Evolutionary conservation across 1,139 yeast genomes (phyloP).

Genomic region (Suhomyces choctaworum): DNA sequence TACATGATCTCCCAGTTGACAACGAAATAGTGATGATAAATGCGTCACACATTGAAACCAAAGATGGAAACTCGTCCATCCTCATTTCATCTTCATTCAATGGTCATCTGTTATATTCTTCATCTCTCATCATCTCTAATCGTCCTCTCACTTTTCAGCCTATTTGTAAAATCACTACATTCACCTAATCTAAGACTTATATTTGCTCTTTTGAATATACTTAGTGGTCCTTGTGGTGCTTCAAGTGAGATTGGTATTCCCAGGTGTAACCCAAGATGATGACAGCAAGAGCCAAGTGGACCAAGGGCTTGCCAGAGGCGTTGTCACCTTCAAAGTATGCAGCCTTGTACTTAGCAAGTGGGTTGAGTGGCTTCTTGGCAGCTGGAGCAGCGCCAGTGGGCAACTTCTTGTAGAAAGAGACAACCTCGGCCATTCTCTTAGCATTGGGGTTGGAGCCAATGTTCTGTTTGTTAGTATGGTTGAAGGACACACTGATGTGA

Average conservation of each 20-base stretch:
- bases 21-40: no score
- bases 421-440: slow-evolving; percentile 94
- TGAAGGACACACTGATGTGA: no score
- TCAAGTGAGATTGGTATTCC: slow-evolving; percentile 88
- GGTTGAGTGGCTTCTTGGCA: slow-evolving; percentile 65
- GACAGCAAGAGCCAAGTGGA: slow-evolving; percentile 74
- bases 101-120: no score
- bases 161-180: no score
- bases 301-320: slow-evolving; percentile 77
- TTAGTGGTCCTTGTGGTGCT: slow-evolving; percentile 43
- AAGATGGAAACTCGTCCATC: no score
- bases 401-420: slow-evolving; percentile 89
- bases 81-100: no score
- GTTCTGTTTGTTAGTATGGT: slow-evolving; percentile 60
- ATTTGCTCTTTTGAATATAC: slow-evolving; percentile 1
- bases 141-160: no score
- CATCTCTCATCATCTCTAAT: no score
- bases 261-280: slow-evolving; percentile 82
- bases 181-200: slow-evolving; percentile 1
- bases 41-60: no score
- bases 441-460: slow-evolving; percentile 95
- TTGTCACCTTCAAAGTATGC: slow-evolving; percentile 78
- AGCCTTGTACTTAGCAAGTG: slow-evolving; percentile 75
- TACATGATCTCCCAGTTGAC: no score
- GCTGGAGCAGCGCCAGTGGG: slow-evolving; percentile 92